These are phyloP conservation scores for Cyclotella atomus DNA, from an alignment of 108 stramenopile genomes.

Conservation along the genomic window DNA sequence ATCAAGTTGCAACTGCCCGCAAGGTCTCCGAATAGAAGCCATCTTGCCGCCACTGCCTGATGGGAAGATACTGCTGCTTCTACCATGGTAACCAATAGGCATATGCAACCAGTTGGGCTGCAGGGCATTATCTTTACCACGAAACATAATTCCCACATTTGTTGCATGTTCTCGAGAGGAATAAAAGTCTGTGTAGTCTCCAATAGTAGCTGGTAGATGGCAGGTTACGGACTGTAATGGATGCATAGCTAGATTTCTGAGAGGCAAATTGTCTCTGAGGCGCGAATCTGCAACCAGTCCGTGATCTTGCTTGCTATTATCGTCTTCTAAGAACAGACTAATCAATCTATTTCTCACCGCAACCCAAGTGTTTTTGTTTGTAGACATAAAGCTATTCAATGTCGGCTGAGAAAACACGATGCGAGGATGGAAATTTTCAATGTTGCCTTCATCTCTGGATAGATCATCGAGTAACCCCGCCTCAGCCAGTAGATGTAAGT, in stretches of 20 bases:
- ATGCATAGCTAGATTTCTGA: slow-evolving; percentile 55
- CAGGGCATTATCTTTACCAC: slow-evolving; percentile 91
- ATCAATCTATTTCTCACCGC: slow-evolving; percentile 66
- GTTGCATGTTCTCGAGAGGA: slow-evolving; percentile 92
- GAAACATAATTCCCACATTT: slow-evolving; percentile 93
- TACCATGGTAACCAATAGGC: slow-evolving; percentile 94
- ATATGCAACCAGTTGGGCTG: slow-evolving; percentile 94
- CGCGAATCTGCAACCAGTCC: slow-evolving; percentile 24
- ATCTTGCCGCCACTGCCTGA: slow-evolving; percentile 12
- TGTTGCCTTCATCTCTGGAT: slow-evolving; percentile 4
- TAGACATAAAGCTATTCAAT: slow-evolving; percentile 80
- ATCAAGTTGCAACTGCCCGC: slow-evolving; percentile 88
- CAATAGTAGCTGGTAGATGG: slow-evolving; percentile 84
- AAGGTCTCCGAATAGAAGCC: slow-evolving; percentile 69
- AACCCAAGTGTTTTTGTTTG: slow-evolving; percentile 64
- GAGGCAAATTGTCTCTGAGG: slow-evolving; percentile 32
- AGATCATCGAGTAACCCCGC: slow-evolving; percentile 68
- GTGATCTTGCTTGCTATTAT: slow-evolving; percentile 11
- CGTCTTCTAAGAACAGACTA: slow-evolving; percentile 55
- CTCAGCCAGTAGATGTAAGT: slow-evolving; percentile 75
- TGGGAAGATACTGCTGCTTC: slow-evolving; percentile 71
- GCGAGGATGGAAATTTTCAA: slow-evolving; percentile 51
- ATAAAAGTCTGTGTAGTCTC: slow-evolving; percentile 95
- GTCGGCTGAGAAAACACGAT: slow-evolving; percentile 47
- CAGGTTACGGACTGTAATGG: slow-evolving; percentile 50